Evolutionary conservation across 306 rosid species (phyloP).

Genomic region (Bauhinia variegata): DNA sequence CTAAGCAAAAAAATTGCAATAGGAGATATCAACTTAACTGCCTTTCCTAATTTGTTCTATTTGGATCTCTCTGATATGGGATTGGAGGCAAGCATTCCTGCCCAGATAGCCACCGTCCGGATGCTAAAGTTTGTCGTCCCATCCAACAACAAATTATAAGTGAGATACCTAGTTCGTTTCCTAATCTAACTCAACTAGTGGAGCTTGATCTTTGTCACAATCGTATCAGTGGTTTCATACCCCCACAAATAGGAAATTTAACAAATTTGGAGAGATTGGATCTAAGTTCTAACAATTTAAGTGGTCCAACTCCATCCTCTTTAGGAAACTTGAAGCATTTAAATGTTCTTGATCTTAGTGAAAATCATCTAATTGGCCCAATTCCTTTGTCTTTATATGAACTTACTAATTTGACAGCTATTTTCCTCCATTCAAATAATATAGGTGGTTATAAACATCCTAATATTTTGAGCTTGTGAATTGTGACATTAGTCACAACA

Average conservation of each 20-base stretch:
- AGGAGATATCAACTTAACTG: neutral
- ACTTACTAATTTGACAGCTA: no score
- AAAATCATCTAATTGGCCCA: neutral
- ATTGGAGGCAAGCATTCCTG: neutral
- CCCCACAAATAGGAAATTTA: neutral
- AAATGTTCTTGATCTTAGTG: neutral
- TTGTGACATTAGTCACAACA: neutral
- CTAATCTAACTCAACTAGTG: neutral
- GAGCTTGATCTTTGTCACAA: neutral
- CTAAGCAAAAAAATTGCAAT: no score
- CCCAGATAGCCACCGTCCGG: neutral
- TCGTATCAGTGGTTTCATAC: neutral
- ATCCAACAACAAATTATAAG: neutral
- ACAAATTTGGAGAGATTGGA: no score
- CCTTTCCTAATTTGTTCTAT: neutral
- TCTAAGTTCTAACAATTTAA: neutral
- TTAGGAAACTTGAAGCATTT: neutral
- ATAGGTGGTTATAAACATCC: neutral
- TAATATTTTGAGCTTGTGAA: neutral
- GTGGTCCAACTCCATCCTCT: neutral
- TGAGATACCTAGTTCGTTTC: neutral
- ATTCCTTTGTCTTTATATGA: neutral
- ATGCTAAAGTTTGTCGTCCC: slow-evolving; percentile 7
- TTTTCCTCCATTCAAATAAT: neutral
- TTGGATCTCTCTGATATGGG: rapidly evolving